Conservation (phyloP, 1,139 yeast genomes). For the Pichia inconspicua region DNA sequence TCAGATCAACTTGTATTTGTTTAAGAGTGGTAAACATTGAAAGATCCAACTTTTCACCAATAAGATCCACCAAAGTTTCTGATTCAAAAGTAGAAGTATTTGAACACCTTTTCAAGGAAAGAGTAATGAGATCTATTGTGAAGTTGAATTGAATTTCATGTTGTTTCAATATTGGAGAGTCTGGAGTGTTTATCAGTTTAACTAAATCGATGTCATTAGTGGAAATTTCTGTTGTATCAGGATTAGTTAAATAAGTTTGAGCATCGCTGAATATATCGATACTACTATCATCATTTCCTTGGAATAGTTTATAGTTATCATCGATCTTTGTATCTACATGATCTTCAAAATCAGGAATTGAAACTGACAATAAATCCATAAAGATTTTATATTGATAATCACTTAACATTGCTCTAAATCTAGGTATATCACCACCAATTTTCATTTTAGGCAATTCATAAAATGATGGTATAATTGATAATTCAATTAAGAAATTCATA, state of each 20-base stretch:
- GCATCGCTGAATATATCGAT: slow-evolving; percentile 4
- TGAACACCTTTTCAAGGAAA: slow-evolving; percentile 62
- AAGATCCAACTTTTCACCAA: slow-evolving; percentile 58
- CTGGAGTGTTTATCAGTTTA: not conserved
- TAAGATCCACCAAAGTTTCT: slow-evolving; percentile 62
- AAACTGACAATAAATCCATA: slow-evolving; percentile 61
- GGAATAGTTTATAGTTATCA: not conserved
- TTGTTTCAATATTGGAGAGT: slow-evolving; percentile 31
- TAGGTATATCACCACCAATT: slow-evolving; percentile 76
- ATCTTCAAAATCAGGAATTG: slow-evolving; percentile 54
- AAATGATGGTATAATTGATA: slow-evolving; percentile 77
- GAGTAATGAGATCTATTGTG: slow-evolving; percentile 51
- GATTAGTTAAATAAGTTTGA: not conserved
- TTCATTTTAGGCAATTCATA: slow-evolving; percentile 63
- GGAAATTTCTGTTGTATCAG: not conserved
- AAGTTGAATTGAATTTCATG: slow-evolving; percentile 65
- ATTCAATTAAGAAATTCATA: slow-evolving; percentile 63
- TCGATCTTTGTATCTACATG: slow-evolving; percentile 1
- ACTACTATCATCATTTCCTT: slow-evolving; percentile 1
- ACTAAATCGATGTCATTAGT: not conserved
- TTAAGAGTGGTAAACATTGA: slow-evolving; percentile 51
- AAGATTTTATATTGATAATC: slow-evolving; percentile 87
- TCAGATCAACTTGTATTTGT: slow-evolving; percentile 61
- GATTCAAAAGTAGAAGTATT: slow-evolving; percentile 54
- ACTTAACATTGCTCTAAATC: slow-evolving; percentile 60